Evolutionary conservation across 2,329 filamentous ascomycete genomes (phyloP).

Genomic region (Trichoderma sp.): DNA sequence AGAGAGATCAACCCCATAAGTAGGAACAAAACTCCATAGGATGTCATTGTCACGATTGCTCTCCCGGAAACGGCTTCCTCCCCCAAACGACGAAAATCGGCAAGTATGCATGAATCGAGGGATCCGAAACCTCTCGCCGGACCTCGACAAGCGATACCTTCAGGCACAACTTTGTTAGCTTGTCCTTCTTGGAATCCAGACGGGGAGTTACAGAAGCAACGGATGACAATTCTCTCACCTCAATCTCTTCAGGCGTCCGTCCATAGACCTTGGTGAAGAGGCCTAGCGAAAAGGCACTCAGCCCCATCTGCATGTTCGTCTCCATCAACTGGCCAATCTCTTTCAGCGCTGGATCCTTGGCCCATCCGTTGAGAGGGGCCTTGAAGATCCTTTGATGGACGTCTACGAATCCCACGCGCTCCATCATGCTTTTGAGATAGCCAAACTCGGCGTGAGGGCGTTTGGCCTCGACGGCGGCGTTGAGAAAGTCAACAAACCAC

Average conservation of each 20-base stretch:
- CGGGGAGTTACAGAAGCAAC: neutral
- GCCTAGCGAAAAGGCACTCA: conserved; percentile 50
- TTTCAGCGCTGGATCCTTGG: conserved; percentile 49
- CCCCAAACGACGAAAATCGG: conserved; percentile 55
- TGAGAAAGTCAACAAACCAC: conserved; percentile 47
- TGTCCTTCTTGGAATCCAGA: neutral
- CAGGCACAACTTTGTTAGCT: conserved; percentile 32
- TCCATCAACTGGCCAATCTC: conserved; percentile 51
- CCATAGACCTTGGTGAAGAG: conserved; percentile 47
- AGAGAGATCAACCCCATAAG: neutral
- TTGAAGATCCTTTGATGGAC: conserved; percentile 56
- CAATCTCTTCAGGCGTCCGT: conserved; percentile 50
- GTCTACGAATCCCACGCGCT: conserved; percentile 58
- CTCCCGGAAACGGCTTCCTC: conserved; percentile 46
- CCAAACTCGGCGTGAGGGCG: conserved; percentile 44
- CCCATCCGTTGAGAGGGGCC: conserved; percentile 58
- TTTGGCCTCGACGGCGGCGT: conserved; percentile 43
- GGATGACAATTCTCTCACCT: conserved; percentile 42
- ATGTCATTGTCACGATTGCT: neutral
- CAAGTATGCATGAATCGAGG: conserved; percentile 52
- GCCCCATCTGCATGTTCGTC: conserved; percentile 46
- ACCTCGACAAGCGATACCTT: conserved; percentile 53
- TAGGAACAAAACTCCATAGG: too few relatives aligned
- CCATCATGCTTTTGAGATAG: conserved; percentile 44
- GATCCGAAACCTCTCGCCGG: conserved; percentile 51